phyloP scores from a whole-genome alignment of 2,329 filamentous ascomycete genomes.

The Lomentospora prolificans region DNA sequence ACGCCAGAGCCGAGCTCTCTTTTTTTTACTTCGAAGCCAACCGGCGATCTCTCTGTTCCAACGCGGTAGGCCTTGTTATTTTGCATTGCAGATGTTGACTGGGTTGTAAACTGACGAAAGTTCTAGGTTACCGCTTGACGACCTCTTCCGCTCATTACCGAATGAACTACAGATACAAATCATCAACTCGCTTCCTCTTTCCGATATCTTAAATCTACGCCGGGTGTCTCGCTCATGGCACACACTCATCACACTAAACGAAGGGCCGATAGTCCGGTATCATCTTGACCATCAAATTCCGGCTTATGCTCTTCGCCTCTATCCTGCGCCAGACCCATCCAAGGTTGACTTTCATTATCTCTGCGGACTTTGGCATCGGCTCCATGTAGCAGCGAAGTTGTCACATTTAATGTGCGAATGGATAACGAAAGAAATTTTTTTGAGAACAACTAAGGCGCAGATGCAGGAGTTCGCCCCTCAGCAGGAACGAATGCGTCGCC shows the following conservation, averaged over 20 bases:
- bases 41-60: background rate
- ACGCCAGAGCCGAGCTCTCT: background rate
- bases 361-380: constrained; percentile 54
- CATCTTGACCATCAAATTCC: constrained; percentile 51
- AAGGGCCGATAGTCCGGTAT: constrained; percentile 50
- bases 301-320: constrained; percentile 49
- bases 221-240: constrained; percentile 50
- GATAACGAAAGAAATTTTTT: constrained; percentile 56
- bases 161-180: constrained; percentile 55
- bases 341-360: constrained; percentile 49
- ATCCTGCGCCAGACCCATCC: constrained; percentile 38
- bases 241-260: constrained; percentile 48
- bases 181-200: constrained; percentile 48
- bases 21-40: background rate
- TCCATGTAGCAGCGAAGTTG: constrained; percentile 55
- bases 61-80: constrained; percentile 4
- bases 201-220: constrained; percentile 50
- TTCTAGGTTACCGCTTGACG: constrained; percentile 37
- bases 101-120: constrained; percentile 14
- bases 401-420: constrained; percentile 53
- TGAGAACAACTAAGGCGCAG: constrained; percentile 45
- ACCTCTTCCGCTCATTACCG: constrained; percentile 48
- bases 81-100: background rate
- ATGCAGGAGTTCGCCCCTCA: constrained; percentile 49
- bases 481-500: constrained; percentile 52